Percentiles rank a stretch among this genome's conserved stretches.
Conservation (phyloP, 148 eudicot species). For the Simmondsia chinensis region DNA sequence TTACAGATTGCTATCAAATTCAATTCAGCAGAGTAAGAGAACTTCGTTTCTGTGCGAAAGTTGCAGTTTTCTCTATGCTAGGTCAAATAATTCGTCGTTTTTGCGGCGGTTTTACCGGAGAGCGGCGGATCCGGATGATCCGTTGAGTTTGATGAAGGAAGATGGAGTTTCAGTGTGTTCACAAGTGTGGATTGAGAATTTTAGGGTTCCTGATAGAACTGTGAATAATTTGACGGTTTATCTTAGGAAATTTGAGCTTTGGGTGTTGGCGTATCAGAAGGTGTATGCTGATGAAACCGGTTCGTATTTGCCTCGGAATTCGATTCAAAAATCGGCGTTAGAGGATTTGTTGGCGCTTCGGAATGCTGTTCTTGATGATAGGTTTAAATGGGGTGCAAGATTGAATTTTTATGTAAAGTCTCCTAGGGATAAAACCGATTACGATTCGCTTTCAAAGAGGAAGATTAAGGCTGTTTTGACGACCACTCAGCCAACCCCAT, state of each 20-base stretch:
- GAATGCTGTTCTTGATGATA: slow-evolving; percentile 78
- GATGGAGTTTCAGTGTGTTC: slow-evolving; percentile 68
- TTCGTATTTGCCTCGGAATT: slow-evolving; percentile 64
- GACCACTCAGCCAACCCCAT: slow-evolving; percentile 65
- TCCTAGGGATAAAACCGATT: slow-evolving; percentile 77
- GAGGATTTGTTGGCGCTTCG: slow-evolving; percentile 71
- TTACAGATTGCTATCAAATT: no score
- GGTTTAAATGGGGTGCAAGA: slow-evolving; percentile 90
- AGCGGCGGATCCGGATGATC: slow-evolving; percentile 67
- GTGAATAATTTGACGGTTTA: slow-evolving; percentile 47
- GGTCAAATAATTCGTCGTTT: no score
- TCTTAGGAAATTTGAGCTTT: slow-evolving; percentile 72
- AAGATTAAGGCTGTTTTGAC: slow-evolving; percentile 75
- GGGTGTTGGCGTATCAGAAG: slow-evolving; percentile 95
- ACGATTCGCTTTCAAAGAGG: slow-evolving; percentile 76
- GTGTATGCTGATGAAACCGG: slow-evolving; percentile 85
- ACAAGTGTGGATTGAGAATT: slow-evolving; percentile 75
- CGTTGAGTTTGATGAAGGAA: slow-evolving; percentile 77
- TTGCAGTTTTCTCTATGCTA: no score
- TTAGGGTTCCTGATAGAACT: slow-evolving; percentile 55
- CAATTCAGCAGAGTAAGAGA: no score
- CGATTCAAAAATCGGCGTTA: slow-evolving; percentile 52
- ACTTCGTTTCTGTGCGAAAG: no score
- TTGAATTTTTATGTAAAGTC: slow-evolving; percentile 67
- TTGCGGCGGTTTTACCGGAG: no score